These are phyloP conservation scores for Mycosphaerella sp. DNA, from an alignment of 2,329 filamentous ascomycete genomes.

Conservation along the genomic window DNA sequence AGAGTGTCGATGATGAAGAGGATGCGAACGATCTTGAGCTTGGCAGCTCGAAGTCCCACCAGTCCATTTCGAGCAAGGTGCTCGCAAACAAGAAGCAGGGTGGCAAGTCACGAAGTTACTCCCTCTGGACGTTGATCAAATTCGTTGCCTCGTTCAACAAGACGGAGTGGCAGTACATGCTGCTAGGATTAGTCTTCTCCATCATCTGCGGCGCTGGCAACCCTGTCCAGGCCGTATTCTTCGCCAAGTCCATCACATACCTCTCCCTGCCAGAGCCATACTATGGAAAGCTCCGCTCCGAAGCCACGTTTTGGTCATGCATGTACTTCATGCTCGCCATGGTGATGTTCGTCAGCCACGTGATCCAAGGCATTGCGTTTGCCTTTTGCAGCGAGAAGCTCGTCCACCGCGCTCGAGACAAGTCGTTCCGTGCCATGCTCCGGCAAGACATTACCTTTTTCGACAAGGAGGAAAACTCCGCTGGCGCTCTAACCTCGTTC, in stretches of 20 bases:
- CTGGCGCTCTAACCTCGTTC: constrained; percentile 82
- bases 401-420: constrained; percentile 73
- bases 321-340: constrained; percentile 85
- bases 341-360: constrained; percentile 63
- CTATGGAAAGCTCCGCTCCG: constrained; percentile 54
- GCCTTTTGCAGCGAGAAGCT: constrained; percentile 82
- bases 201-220: constrained; percentile 76
- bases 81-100: constrained; percentile 46
- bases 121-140: constrained; percentile 68
- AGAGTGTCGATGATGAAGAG: constrained; percentile 34
- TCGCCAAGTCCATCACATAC: constrained; percentile 77
- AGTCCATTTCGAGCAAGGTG: constrained; percentile 62
- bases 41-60: constrained; percentile 46
- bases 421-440: constrained; percentile 78
- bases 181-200: constrained; percentile 64
- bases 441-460: constrained; percentile 92
- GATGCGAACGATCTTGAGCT: constrained; percentile 60
- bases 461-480: constrained; percentile 80
- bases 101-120: constrained; percentile 47
- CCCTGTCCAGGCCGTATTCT: constrained; percentile 70
- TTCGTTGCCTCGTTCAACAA: constrained; percentile 75
- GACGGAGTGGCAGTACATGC: constrained; percentile 64
- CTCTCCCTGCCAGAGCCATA: constrained; percentile 53
- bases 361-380: constrained; percentile 64
- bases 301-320: constrained; percentile 77